Base-by-base conservation (phyloP, 257 asterid species). In the Mentha longifolia region DNA sequence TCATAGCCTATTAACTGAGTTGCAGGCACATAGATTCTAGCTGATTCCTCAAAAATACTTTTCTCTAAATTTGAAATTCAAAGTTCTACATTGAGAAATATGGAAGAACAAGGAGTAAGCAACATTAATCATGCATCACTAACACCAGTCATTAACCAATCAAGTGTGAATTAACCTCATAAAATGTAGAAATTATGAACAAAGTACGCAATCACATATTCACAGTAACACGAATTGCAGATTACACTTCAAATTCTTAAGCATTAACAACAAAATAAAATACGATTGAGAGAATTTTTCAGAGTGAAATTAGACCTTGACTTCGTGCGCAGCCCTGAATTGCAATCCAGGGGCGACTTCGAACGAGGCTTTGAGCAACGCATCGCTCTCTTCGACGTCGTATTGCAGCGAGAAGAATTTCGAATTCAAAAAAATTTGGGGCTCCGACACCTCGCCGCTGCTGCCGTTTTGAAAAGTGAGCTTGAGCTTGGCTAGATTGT, bases 381-480 rank as follows among this genome's bases (percentile, higher is more conserved):
- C 96, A 74, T 94, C 92, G 58, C 58, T 79, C 68, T 94, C 95
- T 49, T 90, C 98, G 54, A 94, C 72, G 67, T 94, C 98, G 83
- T 91, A 94, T 66, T 83, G 87, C 56, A 89, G 69, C 37, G 98
- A 91, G 42, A 94, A 79, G 71, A 74, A 78, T 70, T 80, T 91
- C 7, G 97, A 85, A 31, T 83, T 85, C 74, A 94, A 76, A 25
- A 84, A 83, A 68, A 94, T 17, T 70, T 84, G 97, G 16, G 97
- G 92, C 43, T 91, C 96, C 43, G 87, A 77, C 60, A 94, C 79
- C 73, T 91, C 91, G 15, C 98, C 96, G 19, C 88, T 88, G 67
- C 79, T 85, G 80, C 84, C 77, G 80, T 87, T 89, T 50, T 77
- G 88, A 52, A 94, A 94, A 4, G 95, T 80, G 20, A 94, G 46